A percentile compares a stretch with the other conserved stretches of the same genome.
phyloP scores from a whole-genome alignment of 2,329 filamentous ascomycete genomes.

The Colletotrichum neosansevieriae region DNA sequence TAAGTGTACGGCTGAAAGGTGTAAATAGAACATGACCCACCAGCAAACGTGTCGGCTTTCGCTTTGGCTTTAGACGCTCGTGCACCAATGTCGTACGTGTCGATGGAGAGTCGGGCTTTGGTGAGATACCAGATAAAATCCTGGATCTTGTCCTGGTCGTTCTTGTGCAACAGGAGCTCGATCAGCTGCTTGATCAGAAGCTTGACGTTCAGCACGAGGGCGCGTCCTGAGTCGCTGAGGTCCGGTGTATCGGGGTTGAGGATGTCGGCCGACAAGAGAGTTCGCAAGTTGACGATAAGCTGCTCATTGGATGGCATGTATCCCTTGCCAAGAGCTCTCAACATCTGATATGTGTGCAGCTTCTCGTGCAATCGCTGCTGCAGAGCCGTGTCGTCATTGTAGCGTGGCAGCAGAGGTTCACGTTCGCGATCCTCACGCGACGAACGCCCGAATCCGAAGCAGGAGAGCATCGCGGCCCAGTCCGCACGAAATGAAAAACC shows the following conservation, averaged over 20 bases:
- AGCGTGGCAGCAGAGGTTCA: slow-evolving; percentile 84
- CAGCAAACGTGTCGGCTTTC: slow-evolving; percentile 78
- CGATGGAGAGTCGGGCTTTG: slow-evolving; percentile 78
- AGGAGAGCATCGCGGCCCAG: slow-evolving; percentile 65
- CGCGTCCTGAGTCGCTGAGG: slow-evolving; percentile 81
- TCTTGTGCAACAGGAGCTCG: slow-evolving; percentile 85
- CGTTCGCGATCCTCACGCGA: slow-evolving; percentile 68
- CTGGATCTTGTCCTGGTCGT: slow-evolving; percentile 85
- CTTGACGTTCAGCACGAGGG: slow-evolving; percentile 78
- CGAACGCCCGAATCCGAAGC: slow-evolving; percentile 68
- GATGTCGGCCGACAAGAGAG: slow-evolving; percentile 80
- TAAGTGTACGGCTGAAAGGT: not conserved
- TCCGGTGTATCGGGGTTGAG: slow-evolving; percentile 79
- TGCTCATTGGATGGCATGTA: slow-evolving; percentile 96
- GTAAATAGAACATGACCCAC: slow-evolving; percentile 55
- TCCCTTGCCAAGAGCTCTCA: slow-evolving; percentile 82
- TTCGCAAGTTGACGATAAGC: slow-evolving; percentile 81
- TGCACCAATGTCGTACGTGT: slow-evolving; percentile 72
- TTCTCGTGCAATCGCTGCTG: slow-evolving; percentile 87
- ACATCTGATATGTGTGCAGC: slow-evolving; percentile 93
- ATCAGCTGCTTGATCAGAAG: slow-evolving; percentile 84
- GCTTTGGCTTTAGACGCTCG: slow-evolving; percentile 72
- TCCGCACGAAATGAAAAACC: not conserved
- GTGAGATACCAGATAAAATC: slow-evolving; percentile 89
- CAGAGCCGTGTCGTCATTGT: slow-evolving; percentile 82